A percentile compares a stretch with the other conserved stretches of the same genome.
These are phyloP conservation scores for Parachaetomium inaequale DNA, from an alignment of 495 filamentous ascomycete species.

Conservation along the genomic window DNA sequence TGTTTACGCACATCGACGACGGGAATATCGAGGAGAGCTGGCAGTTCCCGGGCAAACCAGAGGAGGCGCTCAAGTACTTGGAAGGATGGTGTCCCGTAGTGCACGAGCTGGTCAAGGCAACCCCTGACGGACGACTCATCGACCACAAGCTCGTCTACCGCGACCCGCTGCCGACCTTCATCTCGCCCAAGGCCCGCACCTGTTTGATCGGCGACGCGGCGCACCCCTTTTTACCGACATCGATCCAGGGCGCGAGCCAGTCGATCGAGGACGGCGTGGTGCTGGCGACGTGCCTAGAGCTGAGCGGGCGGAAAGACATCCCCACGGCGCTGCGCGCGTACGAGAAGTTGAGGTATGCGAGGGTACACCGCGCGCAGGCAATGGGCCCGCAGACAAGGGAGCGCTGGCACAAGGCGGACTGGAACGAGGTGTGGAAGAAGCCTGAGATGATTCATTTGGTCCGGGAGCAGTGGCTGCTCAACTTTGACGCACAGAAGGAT, in stretches of 20 bases:
- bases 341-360: slow-evolving; percentile 51
- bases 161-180: slow-evolving; percentile 64
- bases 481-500: slow-evolving; percentile 60
- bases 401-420: slow-evolving; percentile 61
- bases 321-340: slow-evolving; percentile 44
- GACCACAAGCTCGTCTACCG: slow-evolving; percentile 72
- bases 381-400: slow-evolving; percentile 57
- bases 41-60: slow-evolving; percentile 58
- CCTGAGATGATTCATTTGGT: slow-evolving; percentile 54
- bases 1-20: slow-evolving; percentile 57
- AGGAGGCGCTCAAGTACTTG: slow-evolving; percentile 55
- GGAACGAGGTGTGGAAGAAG: slow-evolving; percentile 53
- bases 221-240: slow-evolving; percentile 70
- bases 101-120: slow-evolving; percentile 56
- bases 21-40: slow-evolving; percentile 56
- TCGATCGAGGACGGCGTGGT: slow-evolving; percentile 70
- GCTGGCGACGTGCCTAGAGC: slow-evolving; percentile 58
- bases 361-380: slow-evolving; percentile 55
- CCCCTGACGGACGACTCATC: slow-evolving; percentile 55
- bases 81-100: slow-evolving; percentile 65
- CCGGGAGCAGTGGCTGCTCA: slow-evolving; percentile 57
- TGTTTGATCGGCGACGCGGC: slow-evolving; percentile 66
- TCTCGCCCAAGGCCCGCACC: slow-evolving; percentile 56
- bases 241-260: slow-evolving; percentile 65
- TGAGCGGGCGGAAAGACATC: slow-evolving; percentile 37